A percentile compares a stretch with the other conserved stretches of the same genome.
Evolutionary conservation across 371 early-diverging fungal genomes (phyloP).

Genomic region (Apophysomyces ossiformis): DNA sequence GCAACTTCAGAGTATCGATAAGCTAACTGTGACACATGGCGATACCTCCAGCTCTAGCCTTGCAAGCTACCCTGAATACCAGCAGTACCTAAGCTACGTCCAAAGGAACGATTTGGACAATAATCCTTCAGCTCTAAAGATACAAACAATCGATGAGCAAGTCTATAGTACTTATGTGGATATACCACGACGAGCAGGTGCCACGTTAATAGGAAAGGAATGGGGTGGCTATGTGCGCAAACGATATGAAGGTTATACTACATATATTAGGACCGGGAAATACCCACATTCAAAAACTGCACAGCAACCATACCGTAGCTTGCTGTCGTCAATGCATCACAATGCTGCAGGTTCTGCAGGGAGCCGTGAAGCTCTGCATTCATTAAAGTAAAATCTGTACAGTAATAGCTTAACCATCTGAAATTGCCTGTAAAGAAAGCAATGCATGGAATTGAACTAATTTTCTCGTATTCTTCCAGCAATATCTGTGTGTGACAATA

Average conservation of each 20-base stretch:
- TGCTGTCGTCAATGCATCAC: no score
- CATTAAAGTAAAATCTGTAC: no score
- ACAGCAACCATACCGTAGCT: no score
- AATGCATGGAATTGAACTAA: no score
- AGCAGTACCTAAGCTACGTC: slow-evolving; percentile 50
- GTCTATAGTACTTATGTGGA: slow-evolving; percentile 53
- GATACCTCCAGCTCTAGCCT: slow-evolving; percentile 22
- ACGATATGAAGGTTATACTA: slow-evolving; percentile 56
- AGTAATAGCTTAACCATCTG: no score
- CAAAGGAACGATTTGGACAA: slow-evolving; percentile 44
- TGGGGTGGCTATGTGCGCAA: slow-evolving; percentile 42
- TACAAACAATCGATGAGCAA: slow-evolving; percentile 49
- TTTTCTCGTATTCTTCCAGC: no score
- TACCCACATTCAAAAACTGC: slow-evolving; percentile 25
- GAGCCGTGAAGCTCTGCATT: no score
- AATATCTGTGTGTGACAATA: no score
- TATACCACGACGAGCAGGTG: slow-evolving; percentile 50
- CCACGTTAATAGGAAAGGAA: slow-evolving; percentile 43
- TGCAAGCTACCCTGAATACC: slow-evolving; percentile 51
- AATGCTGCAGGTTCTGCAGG: no score
- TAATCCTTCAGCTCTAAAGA: slow-evolving; percentile 34
- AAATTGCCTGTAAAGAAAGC: no score
- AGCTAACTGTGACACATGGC: slow-evolving; percentile 34
- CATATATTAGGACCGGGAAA: slow-evolving; percentile 44
- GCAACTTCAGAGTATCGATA: slow-evolving; percentile 51